A percentile compares a stretch with the other conserved stretches of the same genome.
Conservation (phyloP, 2,329 filamentous ascomycete genomes). For the Epichloe baconii region DNA sequence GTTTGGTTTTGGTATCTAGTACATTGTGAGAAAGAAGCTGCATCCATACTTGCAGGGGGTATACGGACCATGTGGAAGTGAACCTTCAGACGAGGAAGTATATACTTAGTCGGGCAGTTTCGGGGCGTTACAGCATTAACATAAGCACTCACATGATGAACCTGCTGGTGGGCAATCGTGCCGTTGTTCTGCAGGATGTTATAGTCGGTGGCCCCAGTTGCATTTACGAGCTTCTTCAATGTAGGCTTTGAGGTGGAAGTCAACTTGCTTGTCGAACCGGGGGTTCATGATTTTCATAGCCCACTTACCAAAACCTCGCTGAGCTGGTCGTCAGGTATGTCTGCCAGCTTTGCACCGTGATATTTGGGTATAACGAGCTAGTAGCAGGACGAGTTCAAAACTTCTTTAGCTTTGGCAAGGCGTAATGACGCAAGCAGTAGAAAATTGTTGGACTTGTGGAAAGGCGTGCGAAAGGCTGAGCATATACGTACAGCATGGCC, state of each 20-base stretch:
- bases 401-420: not conserved
- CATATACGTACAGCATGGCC: conserved; percentile 68
- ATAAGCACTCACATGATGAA: conserved; percentile 61
- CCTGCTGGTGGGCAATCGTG: conserved; percentile 75
- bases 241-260: conserved; percentile 16
- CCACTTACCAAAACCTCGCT: conserved; percentile 60
- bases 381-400: not conserved
- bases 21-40: not conserved
- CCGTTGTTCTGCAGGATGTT: conserved; percentile 98
- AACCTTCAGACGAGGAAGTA: conserved; percentile 37
- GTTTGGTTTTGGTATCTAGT: conserved; percentile 86
- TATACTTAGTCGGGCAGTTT: not conserved
- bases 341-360: conserved; percentile 81
- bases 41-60: not conserved
- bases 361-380: conserved; percentile 93
- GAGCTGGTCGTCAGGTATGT: conserved; percentile 85
- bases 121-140: too few species aligned
- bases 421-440: not conserved
- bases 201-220: conserved; percentile 66
- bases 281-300: not conserved
- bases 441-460: not conserved
- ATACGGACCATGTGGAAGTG: conserved; percentile 78
- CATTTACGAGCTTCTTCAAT: conserved; percentile 73
- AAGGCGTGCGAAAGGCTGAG: too few species aligned
- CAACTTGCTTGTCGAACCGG: not conserved